Evolutionary conservation across 2,329 filamentous ascomycete species (phyloP).

Genomic region (Alternaria solani): DNA sequence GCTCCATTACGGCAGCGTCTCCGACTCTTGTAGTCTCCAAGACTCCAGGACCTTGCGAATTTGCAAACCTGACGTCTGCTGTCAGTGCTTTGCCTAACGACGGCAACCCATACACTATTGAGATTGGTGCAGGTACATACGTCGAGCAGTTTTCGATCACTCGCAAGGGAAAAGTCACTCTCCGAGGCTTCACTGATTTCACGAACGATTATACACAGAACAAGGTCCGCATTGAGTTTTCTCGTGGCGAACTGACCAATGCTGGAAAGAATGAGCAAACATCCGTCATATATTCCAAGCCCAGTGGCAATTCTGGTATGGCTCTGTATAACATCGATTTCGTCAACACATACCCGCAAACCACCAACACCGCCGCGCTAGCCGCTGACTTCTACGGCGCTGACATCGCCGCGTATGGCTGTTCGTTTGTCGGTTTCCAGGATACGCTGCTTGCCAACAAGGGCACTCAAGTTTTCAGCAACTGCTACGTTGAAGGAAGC

Average conservation of each 20-base stretch:
- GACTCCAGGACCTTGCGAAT: conserved; percentile 46
- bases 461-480: conserved; percentile 63
- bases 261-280: conserved; percentile 54
- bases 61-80: conserved; percentile 54
- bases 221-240: conserved; percentile 50
- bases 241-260: conserved; percentile 52
- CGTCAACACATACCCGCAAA: conserved; percentile 39
- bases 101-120: conserved; percentile 52
- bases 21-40: conserved; percentile 47
- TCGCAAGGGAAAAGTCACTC: conserved; percentile 54
- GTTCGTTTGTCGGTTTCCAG: conserved; percentile 62
- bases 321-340: conserved; percentile 53
- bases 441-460: conserved; percentile 57
- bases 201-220: conserved; percentile 50
- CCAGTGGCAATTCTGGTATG: conserved; percentile 25
- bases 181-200: conserved; percentile 47
- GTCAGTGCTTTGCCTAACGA: conserved; percentile 56
- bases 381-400: conserved; percentile 60
- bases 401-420: conserved; percentile 64
- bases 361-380: conserved; percentile 43
- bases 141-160: conserved; percentile 54
- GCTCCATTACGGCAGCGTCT: conserved; percentile 44
- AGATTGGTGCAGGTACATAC: conserved; percentile 54
- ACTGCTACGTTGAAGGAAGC: conserved; percentile 63
- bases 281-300: conserved; percentile 56